phyloP scores from a whole-genome alignment of 1,284 basidiomycete genomes.

The Ceratobasidium sp. region DNA sequence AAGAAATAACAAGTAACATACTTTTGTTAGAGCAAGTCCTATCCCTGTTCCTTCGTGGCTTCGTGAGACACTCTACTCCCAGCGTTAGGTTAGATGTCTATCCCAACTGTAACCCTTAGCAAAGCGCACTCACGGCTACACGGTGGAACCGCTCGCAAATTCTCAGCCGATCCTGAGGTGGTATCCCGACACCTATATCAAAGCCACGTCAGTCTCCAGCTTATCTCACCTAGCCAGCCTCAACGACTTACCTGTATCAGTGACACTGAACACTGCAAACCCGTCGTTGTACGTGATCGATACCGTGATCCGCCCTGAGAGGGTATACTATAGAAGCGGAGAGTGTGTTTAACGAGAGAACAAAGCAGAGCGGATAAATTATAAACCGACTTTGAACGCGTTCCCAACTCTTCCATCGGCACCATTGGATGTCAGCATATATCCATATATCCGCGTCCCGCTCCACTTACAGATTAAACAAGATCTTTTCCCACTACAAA shows the following conservation, averaged over 20 bases:
- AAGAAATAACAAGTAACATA: neutral
- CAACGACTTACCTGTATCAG: constrained; percentile 48
- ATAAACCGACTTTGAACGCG: constrained; percentile 51
- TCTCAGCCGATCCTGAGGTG: constrained; percentile 48
- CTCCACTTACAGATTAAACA: constrained; percentile 50
- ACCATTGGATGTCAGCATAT: constrained; percentile 7
- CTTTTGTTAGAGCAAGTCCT: constrained; percentile 52
- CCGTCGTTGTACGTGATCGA: constrained; percentile 43
- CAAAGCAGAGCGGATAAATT: neutral
- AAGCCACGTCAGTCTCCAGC: neutral
- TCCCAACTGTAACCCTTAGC: neutral
- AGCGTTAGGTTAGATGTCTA: neutral
- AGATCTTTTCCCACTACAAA: constrained; percentile 52
- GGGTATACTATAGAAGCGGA: constrained; percentile 46
- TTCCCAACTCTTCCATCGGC: constrained; percentile 48
- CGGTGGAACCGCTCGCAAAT: constrained; percentile 52
- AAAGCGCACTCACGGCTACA: constrained; percentile 46
- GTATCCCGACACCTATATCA: constrained; percentile 48
- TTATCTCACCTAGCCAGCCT: neutral
- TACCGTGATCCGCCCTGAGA: constrained; percentile 48
- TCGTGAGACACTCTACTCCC: constrained; percentile 47
- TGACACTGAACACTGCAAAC: constrained; percentile 47
- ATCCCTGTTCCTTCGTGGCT: constrained; percentile 54
- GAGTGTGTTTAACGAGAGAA: neutral
- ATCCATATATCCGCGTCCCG: neutral